A percentile compares a stretch with the other conserved stretches of the same genome.
Conservation (phyloP, 129 eudicot species). For the Solidago caesia region DNA sequence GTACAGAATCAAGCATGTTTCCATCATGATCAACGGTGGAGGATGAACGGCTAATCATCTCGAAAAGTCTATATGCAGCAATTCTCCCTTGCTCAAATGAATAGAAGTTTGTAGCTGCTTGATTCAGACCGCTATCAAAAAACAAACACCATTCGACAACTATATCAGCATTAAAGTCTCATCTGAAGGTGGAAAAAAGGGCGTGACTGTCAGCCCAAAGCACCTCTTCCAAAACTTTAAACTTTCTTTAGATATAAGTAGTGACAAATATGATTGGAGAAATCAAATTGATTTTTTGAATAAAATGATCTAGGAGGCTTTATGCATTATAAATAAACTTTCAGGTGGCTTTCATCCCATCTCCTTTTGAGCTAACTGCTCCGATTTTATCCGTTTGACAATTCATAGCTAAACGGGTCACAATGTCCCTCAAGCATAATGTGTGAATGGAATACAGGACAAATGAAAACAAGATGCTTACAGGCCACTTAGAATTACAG, state of each 20-base stretch:
- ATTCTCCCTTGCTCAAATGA: constrained; percentile 98
- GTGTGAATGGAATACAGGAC: constrained; percentile 11
- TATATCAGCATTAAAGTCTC: constrained; percentile 15
- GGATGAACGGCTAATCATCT: constrained; percentile 96
- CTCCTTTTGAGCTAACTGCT: neutral
- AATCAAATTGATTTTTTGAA: neutral
- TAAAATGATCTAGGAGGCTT: neutral
- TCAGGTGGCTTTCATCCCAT: neutral
- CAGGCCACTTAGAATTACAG: constrained; percentile 96
- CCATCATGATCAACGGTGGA: constrained; percentile 72
- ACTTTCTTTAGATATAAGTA: neutral
- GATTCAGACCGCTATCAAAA: constrained; percentile 70
- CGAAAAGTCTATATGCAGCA: constrained; percentile 96
- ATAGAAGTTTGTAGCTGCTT: constrained; percentile 96
- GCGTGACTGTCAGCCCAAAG: neutral
- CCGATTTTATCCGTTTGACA: neutral
- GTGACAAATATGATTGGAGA: neutral
- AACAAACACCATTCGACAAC: constrained; percentile 24
- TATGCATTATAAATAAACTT: neutral
- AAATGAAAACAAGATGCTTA: constrained; percentile 45
- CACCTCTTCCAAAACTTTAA: neutral
- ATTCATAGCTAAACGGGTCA: neutral
- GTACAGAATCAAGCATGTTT: constrained; percentile 57
- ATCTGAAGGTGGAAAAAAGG: neutral
- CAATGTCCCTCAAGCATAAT: neutral